phyloP scores from a whole-genome alignment of 768 basidiomycete species.

The Xerocomus brunneocitrinus region DNA sequence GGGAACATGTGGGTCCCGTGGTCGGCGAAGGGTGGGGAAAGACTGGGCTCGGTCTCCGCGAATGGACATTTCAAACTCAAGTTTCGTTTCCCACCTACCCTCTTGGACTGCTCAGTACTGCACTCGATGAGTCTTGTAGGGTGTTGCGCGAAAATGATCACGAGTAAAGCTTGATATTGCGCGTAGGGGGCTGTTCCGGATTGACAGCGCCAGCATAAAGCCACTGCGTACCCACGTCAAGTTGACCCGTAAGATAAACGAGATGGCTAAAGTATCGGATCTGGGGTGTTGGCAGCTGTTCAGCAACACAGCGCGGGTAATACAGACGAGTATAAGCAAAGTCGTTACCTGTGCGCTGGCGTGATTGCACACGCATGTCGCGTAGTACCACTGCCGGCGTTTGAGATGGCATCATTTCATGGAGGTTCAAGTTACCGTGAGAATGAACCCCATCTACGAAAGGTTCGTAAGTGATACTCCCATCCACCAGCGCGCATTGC shows the following conservation, averaged over 20 bases:
- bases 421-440: slow-evolving; percentile 7
- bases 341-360: slow-evolving; percentile 1
- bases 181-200: too few relatives aligned
- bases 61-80: not conserved
- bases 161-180: not conserved
- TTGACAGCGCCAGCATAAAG: not conserved
- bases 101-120: not conserved
- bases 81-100: not conserved
- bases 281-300: not conserved
- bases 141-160: not conserved
- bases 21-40: not conserved
- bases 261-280: not conserved
- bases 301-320: not conserved
- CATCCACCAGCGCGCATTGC: not conserved
- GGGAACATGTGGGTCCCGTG: not conserved
- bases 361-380: not conserved
- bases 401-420: not conserved
- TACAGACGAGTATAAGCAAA: slow-evolving; percentile 1
- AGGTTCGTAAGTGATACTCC: slow-evolving; percentile 1
- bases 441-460: slow-evolving; percentile 9
- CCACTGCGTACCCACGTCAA: slow-evolving; percentile 6
- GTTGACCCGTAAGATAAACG: not conserved
- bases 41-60: not conserved
- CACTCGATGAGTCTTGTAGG: not conserved
- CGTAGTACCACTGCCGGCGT: not conserved